phyloP scores from a whole-genome alignment of 106 monocot genomes.

The Phalaenopsis equestris region DNA sequence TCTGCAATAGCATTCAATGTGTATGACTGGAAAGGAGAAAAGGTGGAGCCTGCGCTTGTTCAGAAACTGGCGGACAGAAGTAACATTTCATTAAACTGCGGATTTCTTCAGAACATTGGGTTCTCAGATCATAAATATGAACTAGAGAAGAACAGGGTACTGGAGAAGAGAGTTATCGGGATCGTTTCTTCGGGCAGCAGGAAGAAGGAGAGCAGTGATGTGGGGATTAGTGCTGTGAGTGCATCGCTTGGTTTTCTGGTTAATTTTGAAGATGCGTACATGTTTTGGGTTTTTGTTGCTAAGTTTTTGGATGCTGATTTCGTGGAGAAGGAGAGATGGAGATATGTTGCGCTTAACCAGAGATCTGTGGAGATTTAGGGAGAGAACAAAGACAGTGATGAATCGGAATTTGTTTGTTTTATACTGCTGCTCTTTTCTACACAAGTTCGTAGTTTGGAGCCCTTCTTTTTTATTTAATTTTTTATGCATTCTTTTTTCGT shows the following conservation, averaged over 20 bases:
- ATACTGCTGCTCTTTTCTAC: no score
- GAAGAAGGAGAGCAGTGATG: conserved; percentile 18
- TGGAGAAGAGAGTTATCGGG: conserved; percentile 32
- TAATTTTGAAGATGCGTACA: conserved; percentile 67
- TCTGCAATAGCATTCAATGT: conserved; percentile 68
- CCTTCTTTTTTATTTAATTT: no score
- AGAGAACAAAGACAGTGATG: neutral
- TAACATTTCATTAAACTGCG: conserved; percentile 50
- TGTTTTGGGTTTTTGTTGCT: conserved; percentile 63
- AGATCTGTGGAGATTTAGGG: conserved; percentile 46
- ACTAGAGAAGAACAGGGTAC: conserved; percentile 15
- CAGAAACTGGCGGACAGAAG: conserved; percentile 76
- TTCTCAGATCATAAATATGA: conserved; percentile 42
- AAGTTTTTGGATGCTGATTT: conserved; percentile 79
- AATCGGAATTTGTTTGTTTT: no score
- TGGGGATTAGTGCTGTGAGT: conserved; percentile 50
- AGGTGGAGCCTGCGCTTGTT: conserved; percentile 51
- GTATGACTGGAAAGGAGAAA: conserved; percentile 74
- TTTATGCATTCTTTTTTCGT: no score
- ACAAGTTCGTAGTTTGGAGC: no score
- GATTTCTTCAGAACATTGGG: conserved; percentile 49
- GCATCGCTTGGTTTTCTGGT: conserved; percentile 58
- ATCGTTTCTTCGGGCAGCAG: neutral
- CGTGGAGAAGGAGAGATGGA: conserved; percentile 81
- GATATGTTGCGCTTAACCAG: conserved; percentile 68